Percentiles rank a stretch among this genome's conserved stretches.
Conservation (phyloP, 75 land plant species). For the Picea glauca region DNA sequence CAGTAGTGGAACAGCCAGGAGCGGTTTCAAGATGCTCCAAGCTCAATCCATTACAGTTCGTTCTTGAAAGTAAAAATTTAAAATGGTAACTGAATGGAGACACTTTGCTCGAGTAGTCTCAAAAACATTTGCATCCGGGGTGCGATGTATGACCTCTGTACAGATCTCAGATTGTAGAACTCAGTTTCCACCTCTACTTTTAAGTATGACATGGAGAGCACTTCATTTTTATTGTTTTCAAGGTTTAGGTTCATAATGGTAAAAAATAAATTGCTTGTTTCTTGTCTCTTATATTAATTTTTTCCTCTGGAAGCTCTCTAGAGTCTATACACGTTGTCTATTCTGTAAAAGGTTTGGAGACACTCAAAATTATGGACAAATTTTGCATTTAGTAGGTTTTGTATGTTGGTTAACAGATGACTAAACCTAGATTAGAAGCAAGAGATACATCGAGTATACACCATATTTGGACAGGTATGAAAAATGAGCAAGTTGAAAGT, state of each 20-base stretch:
- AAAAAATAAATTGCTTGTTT: not conserved
- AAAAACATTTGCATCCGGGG: not conserved
- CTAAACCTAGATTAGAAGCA: not conserved
- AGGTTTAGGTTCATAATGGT: not conserved
- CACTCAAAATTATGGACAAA: not conserved
- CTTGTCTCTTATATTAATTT: not conserved
- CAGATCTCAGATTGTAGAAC: not conserved
- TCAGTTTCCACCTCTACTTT: slow-evolving; percentile 1
- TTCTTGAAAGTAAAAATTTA: not conserved
- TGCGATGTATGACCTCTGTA: not conserved
- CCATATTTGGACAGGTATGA: not conserved
- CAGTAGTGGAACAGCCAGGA: not conserved
- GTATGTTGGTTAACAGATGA: not conserved
- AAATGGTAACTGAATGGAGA: not conserved
- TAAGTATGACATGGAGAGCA: not conserved
- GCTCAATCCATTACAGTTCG: not conserved
- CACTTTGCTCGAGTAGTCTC: not conserved
- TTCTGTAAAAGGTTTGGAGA: slow-evolving; percentile 2
- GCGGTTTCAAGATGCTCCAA: not conserved
- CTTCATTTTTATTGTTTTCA: not conserved
- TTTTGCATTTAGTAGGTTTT: not conserved
- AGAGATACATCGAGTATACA: not conserved
- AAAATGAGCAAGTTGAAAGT: not conserved
- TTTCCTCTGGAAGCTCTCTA: not conserved
- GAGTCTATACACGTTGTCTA: not conserved